Evolutionary conservation across 805 yeast species (phyloP), one percentile per base, ranked within the genome.

Genomic region (Myxozyma monticola): DNA sequence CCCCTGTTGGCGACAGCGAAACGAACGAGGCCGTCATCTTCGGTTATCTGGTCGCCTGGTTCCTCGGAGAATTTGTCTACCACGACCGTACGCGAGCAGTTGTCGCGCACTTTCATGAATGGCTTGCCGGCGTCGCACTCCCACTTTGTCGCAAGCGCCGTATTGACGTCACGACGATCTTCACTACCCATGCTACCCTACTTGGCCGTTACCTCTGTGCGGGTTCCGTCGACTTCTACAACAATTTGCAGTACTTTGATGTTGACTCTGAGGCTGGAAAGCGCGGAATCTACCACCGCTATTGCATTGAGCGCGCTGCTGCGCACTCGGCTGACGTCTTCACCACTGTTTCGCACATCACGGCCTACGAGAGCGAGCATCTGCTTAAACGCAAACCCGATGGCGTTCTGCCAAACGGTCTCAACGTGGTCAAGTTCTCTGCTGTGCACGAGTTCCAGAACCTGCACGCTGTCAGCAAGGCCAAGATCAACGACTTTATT

Each of bases 361-460:
- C 99, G n/a, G 98, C 98, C 1, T 86, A 81, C 65, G 99, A 91
- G 70, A 76, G 91, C 5, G 98, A 91, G 71, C 95, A 90, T 68
- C 75, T 91, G 68, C 76, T 91, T 60, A 93, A 91, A 65, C 79
- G 99, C 57, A 90, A 91, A 69, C 99, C 99, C 1, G 99, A 91
- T 66, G 99, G 99, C 2, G 97, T 91, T 20, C 78, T 93, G 65
- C 99, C 99, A 48, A 91, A 91, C 67, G 99, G 99, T 21, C 76
- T 91, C 56, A 91, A 91, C 66, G 98, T 91, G 46, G 88, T 90
- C 57, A 91, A 91, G 72, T 91, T 91, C 71, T 91, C 87, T 64
- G 98, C 98, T 0, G 96, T 91, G 60, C 99, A 91, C 70, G 99
- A 91, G 72, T 91, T 91, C 74, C 99, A 91, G 72, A 91, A 93